Evolutionary conservation across 805 yeast genomes (phyloP), one percentile per base, ranked within the genome.

Genomic region (Hanseniaspora mollemarum): DNA sequence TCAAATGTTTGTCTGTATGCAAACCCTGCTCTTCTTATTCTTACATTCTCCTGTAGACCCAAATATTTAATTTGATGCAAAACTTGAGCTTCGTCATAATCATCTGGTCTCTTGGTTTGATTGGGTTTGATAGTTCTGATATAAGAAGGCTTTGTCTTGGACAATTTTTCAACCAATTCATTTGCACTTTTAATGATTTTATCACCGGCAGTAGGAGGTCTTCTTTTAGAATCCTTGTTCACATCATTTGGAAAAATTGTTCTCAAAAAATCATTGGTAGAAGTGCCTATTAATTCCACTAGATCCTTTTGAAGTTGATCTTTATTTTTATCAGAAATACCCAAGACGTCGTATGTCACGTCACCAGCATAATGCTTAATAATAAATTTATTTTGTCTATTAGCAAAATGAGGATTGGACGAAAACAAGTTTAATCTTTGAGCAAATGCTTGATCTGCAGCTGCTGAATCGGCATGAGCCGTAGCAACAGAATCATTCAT

Each of bases 321-420:
- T 67, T 92, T 92, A 66, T 92, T 92, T 67, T 92, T 92, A 66
- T 92, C 97, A 2, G 98, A 92, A 85, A 92, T 87, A 6, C 84
- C 83, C 28, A 73, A 70, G 49, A 88, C 80, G 55, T 88, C 95
- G 62, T 92, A 92, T 12, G 87, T 83, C 43, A 92, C 99, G 69
- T 92, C 98, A 62, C 98, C 98, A 21, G 99, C 99, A 69, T 92
- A 92, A 68, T 92, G 99, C 68, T 86, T 88, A 61, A 92, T 78
- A 51, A 92, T 70, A 58, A 92, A 92, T 65, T 92, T 90, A 31
- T 81, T 76, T 55, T 84, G 80, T 62, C 98, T 80, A 59, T 84
- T 76, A 60, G 88, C 96, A 62, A 92, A 87, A 65, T 92, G 94
- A 22, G 85, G 82, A 65, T 87, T 88, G 21, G 75, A 67, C 6